These are phyloP conservation scores for Hemileccinum impolitum DNA, from an alignment of 768 basidiomycete species.

Conservation along the genomic window DNA sequence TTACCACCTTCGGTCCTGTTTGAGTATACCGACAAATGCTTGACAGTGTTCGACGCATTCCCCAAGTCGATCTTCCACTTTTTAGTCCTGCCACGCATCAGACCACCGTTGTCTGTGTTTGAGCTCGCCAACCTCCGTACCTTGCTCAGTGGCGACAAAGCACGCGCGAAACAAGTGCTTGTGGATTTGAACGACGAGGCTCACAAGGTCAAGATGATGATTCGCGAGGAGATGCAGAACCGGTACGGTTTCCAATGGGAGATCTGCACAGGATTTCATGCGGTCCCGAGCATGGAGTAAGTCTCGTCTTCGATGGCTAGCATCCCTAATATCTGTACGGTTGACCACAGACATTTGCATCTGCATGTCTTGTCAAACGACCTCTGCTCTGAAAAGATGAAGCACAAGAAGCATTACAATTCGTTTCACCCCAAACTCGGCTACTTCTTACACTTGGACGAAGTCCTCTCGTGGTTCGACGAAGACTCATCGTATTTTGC, in stretches of 20 bases:
- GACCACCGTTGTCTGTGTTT: constrained; percentile 27
- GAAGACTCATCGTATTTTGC: constrained; percentile 53
- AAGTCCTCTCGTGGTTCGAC: constrained; percentile 82
- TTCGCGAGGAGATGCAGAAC: constrained; percentile 76
- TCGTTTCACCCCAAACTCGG: constrained; percentile 83
- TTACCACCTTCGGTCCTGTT: constrained; percentile 64
- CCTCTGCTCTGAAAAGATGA: constrained; percentile 63
- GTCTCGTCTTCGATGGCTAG: constrained; percentile 25
- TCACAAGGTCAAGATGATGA: constrained; percentile 49
- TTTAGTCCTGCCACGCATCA: constrained; percentile 69
- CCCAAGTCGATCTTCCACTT: constrained; percentile 89
- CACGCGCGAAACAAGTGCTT: constrained; percentile 52
- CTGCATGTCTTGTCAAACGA: constrained; percentile 85
- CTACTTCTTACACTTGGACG: constrained; percentile 76
- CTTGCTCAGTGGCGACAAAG: constrained; percentile 53
- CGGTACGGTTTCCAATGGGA: constrained; percentile 74
- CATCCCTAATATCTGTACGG: neutral
- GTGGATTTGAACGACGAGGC: constrained; percentile 54
- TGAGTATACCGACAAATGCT: constrained; percentile 46
- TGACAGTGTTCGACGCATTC: constrained; percentile 72
- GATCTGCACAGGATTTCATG: constrained; percentile 83
- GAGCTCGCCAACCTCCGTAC: constrained; percentile 54
- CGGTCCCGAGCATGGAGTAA: constrained; percentile 81
- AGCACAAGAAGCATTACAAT: constrained; percentile 89
- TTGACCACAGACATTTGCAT: constrained; percentile 63